Base-by-base conservation (phyloP, 2,329 filamentous ascomycete species). In the Teratosphaeria epicoccoides region DNA sequence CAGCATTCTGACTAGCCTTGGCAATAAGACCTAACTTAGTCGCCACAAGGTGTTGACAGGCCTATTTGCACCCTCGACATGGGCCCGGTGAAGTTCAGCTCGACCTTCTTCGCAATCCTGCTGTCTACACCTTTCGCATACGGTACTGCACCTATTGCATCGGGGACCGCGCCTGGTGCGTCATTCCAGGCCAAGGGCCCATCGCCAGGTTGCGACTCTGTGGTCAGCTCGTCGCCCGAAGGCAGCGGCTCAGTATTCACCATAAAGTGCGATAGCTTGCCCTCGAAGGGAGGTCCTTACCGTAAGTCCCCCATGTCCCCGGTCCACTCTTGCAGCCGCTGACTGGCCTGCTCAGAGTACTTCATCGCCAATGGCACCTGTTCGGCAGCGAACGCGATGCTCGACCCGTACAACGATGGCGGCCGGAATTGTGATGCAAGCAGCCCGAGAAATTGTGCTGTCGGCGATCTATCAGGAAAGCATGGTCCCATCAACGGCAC, bases 381-480 rank as follows among this genome's bases (percentile, higher is more conserved):
- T 64, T 68, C 68, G 14, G 64, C 59, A 5, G 67, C 71, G 20
- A 66, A 67, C 43, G 68, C 64, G 24, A 71, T 73, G 54, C 61
- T 74, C 40, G 70, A 74, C 54, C 72, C 73, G 1, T 73, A 69
- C 62, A 71, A 70, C 55, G 68, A 71, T 48, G 56, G 57, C 3
- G 64, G 68, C 4, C 25, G 57, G 25, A 17, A 5, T 11, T 74
- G 71, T 58, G 63, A 74, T 56, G 44, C 63, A 0, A 58, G 52
- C 49, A 57, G 66, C 53, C 67, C 66, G 17, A 61, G 68, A 52
- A 65, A 61, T 1, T 75, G 73, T 63, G 68, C 73, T 59, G 68
- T 68, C 10, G 73, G 73, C 49, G 73, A 75, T 55, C 57, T 73
- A 49, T 69, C 67, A 53, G 73, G 73, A 59, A 75, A 75, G 64